These are phyloP conservation scores for Collybiopsis luxurians DNA, from an alignment of 768 basidiomycete genomes.

Conservation along the genomic window DNA sequence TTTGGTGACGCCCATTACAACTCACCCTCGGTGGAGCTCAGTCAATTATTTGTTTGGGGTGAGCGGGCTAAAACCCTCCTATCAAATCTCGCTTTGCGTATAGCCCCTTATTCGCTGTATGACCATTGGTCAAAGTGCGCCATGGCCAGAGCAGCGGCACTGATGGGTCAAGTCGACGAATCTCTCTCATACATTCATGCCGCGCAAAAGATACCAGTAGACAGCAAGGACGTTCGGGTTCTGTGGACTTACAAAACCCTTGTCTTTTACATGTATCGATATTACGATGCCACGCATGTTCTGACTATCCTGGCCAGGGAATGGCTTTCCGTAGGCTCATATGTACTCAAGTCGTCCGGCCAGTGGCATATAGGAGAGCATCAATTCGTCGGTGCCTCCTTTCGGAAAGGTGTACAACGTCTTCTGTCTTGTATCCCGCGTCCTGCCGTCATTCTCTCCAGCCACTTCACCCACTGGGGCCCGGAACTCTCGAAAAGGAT, in stretches of 20 bases:
- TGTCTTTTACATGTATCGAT: conserved; percentile 30
- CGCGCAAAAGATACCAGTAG: conserved; percentile 18
- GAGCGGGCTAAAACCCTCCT: conserved; percentile 32
- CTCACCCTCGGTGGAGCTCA: conserved; percentile 12
- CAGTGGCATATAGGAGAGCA: conserved; percentile 7
- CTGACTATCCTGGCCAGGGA: conserved; percentile 39
- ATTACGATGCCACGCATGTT: conserved; percentile 27
- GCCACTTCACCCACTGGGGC: conserved; percentile 19
- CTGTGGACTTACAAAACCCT: conserved; percentile 35
- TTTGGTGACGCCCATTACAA: conserved; percentile 22
- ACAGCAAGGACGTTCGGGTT: conserved; percentile 16
- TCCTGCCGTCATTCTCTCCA: conserved; percentile 23
- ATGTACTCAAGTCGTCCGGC: conserved; percentile 17
- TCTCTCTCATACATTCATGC: conserved; percentile 27
- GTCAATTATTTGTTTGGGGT: conserved; percentile 31
- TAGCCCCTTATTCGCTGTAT: conserved; percentile 16
- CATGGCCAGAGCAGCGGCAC: conserved; percentile 28
- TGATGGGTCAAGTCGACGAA: conserved; percentile 32
- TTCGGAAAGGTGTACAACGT: conserved; percentile 24
- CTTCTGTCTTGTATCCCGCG: conserved; percentile 29
- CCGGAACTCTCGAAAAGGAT: conserved; percentile 24
- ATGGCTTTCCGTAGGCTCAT: conserved; percentile 24
- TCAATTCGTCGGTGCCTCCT: conserved; percentile 13
- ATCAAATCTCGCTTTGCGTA: conserved; percentile 20
- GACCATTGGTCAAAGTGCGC: conserved; percentile 24